Evolutionary conservation across 192 early-diverging fungal genomes (phyloP).

Genomic region (Glomus cerebriforme): DNA sequence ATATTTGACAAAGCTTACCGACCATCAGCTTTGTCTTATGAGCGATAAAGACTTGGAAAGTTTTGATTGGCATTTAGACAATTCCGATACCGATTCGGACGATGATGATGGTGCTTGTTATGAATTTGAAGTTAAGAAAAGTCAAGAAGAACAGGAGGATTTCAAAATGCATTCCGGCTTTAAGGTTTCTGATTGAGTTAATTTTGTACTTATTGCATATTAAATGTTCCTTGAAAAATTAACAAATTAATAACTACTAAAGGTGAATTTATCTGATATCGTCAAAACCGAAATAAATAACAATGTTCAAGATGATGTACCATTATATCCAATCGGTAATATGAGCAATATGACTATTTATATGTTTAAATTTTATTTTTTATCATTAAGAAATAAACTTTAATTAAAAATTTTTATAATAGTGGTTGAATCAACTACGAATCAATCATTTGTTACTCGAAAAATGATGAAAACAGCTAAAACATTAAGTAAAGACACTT

Average conservation of each 20-base stretch:
- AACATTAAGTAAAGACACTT: neutral
- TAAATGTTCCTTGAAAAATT: neutral
- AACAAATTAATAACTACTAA: neutral
- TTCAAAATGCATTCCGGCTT: conserved; percentile 10
- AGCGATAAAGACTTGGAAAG: conserved; percentile 21
- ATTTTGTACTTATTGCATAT: neutral
- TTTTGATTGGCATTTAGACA: conserved; percentile 6
- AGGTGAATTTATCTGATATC: neutral
- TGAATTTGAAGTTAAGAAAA: conserved; percentile 23
- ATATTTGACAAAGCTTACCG: conserved; percentile 29
- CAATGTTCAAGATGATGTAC: neutral
- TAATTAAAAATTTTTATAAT: too few species aligned
- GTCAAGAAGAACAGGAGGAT: conserved; percentile 27
- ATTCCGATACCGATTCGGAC: neutral
- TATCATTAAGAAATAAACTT: too few species aligned
- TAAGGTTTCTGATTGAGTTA: neutral
- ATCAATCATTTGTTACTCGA: conserved; percentile 21
- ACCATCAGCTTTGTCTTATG: conserved; percentile 30
- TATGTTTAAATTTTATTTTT: neutral
- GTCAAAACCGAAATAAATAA: neutral
- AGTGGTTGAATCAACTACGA: conserved; percentile 14
- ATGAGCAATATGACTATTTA: too few species aligned
- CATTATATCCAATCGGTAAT: neutral
- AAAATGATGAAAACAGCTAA: neutral
- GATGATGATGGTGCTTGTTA: neutral